Percentiles rank a stretch among this genome's conserved stretches.
phyloP scores from a whole-genome alignment of 148 eudicot genomes.

The Chenopodium album region DNA sequence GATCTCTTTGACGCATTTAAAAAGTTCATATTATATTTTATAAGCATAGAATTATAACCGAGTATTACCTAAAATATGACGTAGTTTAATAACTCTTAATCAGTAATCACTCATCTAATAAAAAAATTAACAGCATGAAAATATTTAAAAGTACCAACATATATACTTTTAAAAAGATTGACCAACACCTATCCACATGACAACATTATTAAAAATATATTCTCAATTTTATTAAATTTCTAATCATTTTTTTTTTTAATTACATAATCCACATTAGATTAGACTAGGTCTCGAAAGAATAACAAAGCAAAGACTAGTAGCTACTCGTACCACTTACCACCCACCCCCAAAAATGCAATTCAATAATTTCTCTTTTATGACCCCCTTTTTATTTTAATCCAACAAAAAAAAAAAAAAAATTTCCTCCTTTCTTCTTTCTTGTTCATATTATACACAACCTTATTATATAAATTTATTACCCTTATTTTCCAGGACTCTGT shows the following conservation, averaged over 20 bases:
- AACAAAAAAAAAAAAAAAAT: too few species aligned
- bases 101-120: too few species aligned
- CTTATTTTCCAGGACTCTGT: conserved; percentile 1
- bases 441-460: background rate
- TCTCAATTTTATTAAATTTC: too few species aligned
- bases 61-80: too few species aligned
- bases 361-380: background rate
- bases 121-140: too few species aligned
- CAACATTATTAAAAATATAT: background rate
- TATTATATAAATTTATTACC: background rate
- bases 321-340: background rate
- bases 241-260: too few species aligned
- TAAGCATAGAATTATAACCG: too few species aligned
- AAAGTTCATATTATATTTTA: too few species aligned
- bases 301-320: background rate
- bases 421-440: background rate
- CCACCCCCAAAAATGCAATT: background rate
- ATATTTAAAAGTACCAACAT: too few species aligned
- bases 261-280: background rate
- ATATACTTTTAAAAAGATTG: background rate
- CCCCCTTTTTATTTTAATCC: background rate
- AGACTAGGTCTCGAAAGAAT: background rate
- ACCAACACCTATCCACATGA: background rate
- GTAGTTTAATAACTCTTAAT: too few species aligned
- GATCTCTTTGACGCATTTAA: too few species aligned